A percentile compares a stretch with the other conserved stretches of the same genome.
phyloP scores from a whole-genome alignment of 2,329 filamentous ascomycete species.

The Sclerotinia spermophila region DNA sequence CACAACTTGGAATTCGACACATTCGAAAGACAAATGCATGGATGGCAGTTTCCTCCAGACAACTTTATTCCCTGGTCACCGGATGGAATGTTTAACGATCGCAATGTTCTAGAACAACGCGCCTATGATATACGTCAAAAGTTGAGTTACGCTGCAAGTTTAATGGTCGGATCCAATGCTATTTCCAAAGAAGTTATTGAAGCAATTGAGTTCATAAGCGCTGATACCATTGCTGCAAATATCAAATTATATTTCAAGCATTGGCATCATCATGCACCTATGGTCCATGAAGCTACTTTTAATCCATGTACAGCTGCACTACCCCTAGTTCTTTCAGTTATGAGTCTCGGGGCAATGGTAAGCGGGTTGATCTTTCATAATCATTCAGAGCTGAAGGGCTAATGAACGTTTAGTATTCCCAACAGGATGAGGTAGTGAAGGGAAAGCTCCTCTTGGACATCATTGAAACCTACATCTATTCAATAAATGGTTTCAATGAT shows the following conservation, averaged over 20 bases:
- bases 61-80: constrained; percentile 28
- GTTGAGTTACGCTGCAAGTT: constrained; percentile 30
- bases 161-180: constrained; percentile 24
- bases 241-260: constrained; percentile 36
- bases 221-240: constrained; percentile 29
- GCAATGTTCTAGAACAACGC: constrained; percentile 28
- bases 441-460: constrained; percentile 31
- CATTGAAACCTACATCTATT: constrained; percentile 33
- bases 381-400: constrained; percentile 12
- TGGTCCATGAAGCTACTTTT: constrained; percentile 35
- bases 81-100: constrained; percentile 25
- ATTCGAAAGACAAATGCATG: constrained; percentile 31
- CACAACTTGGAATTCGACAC: constrained; percentile 31
- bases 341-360: constrained; percentile 37
- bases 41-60: constrained; percentile 30
- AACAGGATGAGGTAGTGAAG: constrained; percentile 27
- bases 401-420: constrained; percentile 29
- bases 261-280: constrained; percentile 37
- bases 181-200: constrained; percentile 30
- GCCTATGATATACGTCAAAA: constrained; percentile 34
- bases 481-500: constrained; percentile 31
- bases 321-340: constrained; percentile 33
- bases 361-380: neutral
- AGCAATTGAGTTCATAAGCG: constrained; percentile 32
- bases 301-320: constrained; percentile 33